These are phyloP conservation scores for Debaryomyces fabryi DNA, from an alignment of 1,139 yeast genomes.

Conservation along the genomic window DNA sequence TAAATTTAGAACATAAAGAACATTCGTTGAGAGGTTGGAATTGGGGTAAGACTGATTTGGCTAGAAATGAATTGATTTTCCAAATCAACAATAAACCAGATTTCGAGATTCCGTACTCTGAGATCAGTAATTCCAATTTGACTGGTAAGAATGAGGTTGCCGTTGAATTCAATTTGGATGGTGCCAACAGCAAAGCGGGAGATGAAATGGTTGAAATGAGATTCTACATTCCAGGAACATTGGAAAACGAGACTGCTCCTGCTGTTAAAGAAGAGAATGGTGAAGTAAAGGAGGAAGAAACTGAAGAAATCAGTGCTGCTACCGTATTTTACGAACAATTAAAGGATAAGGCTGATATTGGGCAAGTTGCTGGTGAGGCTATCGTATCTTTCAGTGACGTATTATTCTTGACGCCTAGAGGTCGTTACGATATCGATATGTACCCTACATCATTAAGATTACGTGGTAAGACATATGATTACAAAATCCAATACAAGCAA, in stretches of 20 bases:
- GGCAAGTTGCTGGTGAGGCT: conserved; percentile 96
- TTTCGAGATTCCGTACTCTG: conserved; percentile 85
- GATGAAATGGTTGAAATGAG: conserved; percentile 96
- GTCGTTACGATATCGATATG: conserved; percentile 97
- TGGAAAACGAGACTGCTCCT: conserved; percentile 49
- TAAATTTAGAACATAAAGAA: conserved; percentile 78
- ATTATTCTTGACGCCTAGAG: conserved; percentile 94
- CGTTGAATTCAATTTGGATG: conserved; percentile 73
- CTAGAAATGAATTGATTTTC: conserved; percentile 87
- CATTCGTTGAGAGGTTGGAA: conserved; percentile 98
- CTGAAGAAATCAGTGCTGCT: conserved; percentile 74
- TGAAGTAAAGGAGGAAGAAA: conserved; percentile 43
- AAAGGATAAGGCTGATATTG: conserved; percentile 94
- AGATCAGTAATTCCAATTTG: conserved; percentile 83
- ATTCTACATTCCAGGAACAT: conserved; percentile 85
- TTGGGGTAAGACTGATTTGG: conserved; percentile 95
- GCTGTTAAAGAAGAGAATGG: conserved; percentile 33
- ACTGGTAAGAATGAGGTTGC: conserved; percentile 95
- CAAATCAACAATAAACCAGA: conserved; percentile 86
- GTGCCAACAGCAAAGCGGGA: conserved; percentile 68
- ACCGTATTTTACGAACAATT: conserved; percentile 85
- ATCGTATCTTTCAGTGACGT: conserved; percentile 92
- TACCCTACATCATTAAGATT: conserved; percentile 85
- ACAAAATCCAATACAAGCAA: conserved; percentile 88
- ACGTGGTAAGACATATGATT: conserved; percentile 97